Base-by-base conservation (phyloP, 331 rosid genomes). In the Quercus tomentella region DNA sequence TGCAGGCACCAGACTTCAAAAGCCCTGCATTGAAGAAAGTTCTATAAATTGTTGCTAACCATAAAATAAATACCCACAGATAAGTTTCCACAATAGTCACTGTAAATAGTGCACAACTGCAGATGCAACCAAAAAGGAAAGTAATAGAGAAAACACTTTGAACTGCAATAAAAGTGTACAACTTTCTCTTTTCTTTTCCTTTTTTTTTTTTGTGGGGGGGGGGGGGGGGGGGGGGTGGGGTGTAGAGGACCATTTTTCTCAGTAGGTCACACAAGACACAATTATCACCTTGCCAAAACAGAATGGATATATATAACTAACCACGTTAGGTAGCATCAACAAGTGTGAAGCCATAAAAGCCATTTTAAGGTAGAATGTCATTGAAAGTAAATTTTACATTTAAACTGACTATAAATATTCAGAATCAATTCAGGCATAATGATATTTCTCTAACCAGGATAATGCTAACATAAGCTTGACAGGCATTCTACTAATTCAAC, bases 1-100 rank as follows among this genome's bases (percentile, higher is more conserved):
- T 95, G 96, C 87, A 95, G 83, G 85, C 99, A 96, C 58, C 92
- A 89, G 84, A 96, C 97, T 87, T 91, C 98, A 14, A 96, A 96
- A 76, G 84, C 91, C 93, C 99, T 95, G 92, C 69, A 76, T 31
- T 37, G 33, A 56, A 81, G 72, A 62, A 77, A 60, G 73, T 71
- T 11, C 0, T 52, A 58, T 33, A 74, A 23, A 67, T 43, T 45
- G n/a, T 33, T 75, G 63, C 26, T 54, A 70, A 45, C 3, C 55
- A 49, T 17, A 60, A 49, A 12, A 49, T 11, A 49, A 49, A 49
- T 66, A 55, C 54, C 26, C 31, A 3, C 55, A 28, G 49, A 7
- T 14, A 66, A 31, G 9, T 33, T 31, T 66, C 45, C 23, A 18
- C 49, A 17, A 66, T 31, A 41, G 18, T 18, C 23, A 66, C 49